A percentile compares a stretch with the other conserved stretches of the same genome.
phyloP scores from a whole-genome alignment of 805 yeast species.

The Lipomyces yamadae region DNA sequence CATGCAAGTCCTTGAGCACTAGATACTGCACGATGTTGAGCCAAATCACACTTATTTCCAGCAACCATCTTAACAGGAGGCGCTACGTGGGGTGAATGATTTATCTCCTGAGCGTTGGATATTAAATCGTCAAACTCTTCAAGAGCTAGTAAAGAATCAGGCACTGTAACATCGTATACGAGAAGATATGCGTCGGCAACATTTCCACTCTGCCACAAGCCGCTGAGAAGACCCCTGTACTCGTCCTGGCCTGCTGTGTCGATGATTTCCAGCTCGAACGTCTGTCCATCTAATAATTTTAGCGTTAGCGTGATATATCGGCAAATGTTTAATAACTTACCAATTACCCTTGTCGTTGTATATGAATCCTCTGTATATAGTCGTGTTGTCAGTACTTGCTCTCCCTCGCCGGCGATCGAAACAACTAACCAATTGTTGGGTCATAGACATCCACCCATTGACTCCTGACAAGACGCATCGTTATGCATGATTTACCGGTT shows the following conservation, averaged over 20 bases:
- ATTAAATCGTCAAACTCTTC: constrained; percentile 45
- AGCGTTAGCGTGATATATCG: background rate
- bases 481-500: constrained; percentile 39
- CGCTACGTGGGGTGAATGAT: constrained; percentile 51
- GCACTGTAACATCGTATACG: constrained; percentile 46
- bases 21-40: constrained; percentile 61
- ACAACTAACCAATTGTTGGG: constrained; percentile 43
- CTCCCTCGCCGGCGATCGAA: background rate
- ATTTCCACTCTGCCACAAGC: constrained; percentile 43
- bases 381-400: background rate
- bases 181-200: constrained; percentile 45
- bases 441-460: constrained; percentile 48
- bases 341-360: constrained; percentile 45
- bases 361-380: constrained; percentile 41
- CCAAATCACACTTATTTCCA: constrained; percentile 71
- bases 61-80: constrained; percentile 70
- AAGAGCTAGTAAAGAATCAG: constrained; percentile 42
- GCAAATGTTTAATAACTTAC: constrained; percentile 12
- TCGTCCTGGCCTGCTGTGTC: constrained; percentile 85
- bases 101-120: constrained; percentile 71
- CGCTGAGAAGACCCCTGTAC: constrained; percentile 59
- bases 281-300: constrained; percentile 49
- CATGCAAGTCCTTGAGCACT: constrained; percentile 57
- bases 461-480: constrained; percentile 45
- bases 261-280: constrained; percentile 60